Evolutionary conservation across 2,329 filamentous ascomycete genomes (phyloP).

Genomic region (Drechslerella dactyloides): DNA sequence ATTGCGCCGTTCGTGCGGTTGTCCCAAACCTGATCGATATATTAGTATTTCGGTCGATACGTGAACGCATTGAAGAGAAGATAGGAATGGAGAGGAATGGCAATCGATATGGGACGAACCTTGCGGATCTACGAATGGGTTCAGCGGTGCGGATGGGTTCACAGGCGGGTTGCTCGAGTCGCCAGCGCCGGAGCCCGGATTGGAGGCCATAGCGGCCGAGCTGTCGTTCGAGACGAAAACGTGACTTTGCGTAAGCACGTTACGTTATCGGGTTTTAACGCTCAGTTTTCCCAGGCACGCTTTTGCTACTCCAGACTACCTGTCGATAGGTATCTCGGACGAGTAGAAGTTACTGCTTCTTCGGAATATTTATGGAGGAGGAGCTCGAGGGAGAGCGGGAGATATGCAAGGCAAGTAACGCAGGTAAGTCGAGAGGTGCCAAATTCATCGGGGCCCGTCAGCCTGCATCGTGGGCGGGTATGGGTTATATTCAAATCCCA

Average conservation of each 20-base stretch:
- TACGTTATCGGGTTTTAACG: background rate
- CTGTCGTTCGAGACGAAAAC: background rate
- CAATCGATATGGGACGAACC: constrained; percentile 6
- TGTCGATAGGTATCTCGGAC: too few species aligned
- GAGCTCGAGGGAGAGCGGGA: constrained; percentile 5
- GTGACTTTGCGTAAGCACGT: background rate
- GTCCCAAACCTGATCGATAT: constrained; percentile 17
- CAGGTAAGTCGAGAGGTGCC: constrained; percentile 1
- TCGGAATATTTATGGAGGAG: background rate
- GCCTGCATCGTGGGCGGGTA: background rate
- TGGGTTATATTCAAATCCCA: constrained; percentile 24
- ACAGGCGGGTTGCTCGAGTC: constrained; percentile 24
- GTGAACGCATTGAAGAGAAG: background rate
- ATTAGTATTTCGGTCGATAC: background rate
- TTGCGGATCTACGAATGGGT: constrained; percentile 41
- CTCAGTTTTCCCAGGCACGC: background rate
- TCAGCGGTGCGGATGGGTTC: constrained; percentile 13
- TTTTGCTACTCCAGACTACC: too few species aligned
- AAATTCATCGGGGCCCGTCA: background rate
- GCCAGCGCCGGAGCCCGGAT: constrained; percentile 19
- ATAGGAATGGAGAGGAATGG: too few species aligned
- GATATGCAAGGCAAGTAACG: constrained; percentile 9
- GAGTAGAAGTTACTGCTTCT: too few species aligned
- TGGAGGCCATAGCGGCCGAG: constrained; percentile 40
- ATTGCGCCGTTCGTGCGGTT: constrained; percentile 41